phyloP scores from a whole-genome alignment of 768 basidiomycete species.

The Leucocoprinus leucothites region DNA sequence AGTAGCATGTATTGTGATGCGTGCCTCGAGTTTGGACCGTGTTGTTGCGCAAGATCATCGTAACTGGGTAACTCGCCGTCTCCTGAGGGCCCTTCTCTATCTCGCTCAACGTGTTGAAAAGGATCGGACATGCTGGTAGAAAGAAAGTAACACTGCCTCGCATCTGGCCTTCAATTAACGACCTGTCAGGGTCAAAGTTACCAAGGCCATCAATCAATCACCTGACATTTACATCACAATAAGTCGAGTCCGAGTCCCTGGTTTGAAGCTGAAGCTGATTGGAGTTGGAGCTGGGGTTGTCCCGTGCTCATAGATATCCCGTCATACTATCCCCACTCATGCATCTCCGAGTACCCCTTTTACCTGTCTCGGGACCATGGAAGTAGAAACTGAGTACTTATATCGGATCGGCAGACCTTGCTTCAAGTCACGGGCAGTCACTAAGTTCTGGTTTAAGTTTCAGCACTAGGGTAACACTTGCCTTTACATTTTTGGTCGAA shows the following conservation, averaged over 20 bases:
- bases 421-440: too few species aligned
- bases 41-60: conserved; percentile 71
- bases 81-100: conserved; percentile 27
- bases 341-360: too few species aligned
- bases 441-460: too few species aligned
- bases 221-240: conserved; percentile 10
- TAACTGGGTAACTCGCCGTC: conserved; percentile 71
- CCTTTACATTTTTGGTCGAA: too few species aligned
- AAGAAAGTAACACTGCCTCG: conserved; percentile 19
- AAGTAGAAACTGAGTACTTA: too few species aligned
- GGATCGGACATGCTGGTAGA: conserved; percentile 16
- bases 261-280: too few species aligned
- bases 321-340: neutral
- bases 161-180: neutral
- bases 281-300: too few species aligned
- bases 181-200: conserved; percentile 1
- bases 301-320: too few species aligned
- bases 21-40: conserved; percentile 81
- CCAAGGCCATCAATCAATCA: conserved; percentile 16
- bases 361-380: too few species aligned
- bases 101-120: conserved; percentile 40
- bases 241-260: too few species aligned
- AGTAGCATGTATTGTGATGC: conserved; percentile 12
- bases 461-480: too few species aligned
- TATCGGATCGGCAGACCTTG: too few species aligned